phyloP scores from a whole-genome alignment of 2,329 filamentous ascomycete species.

The Drechslerella dactyloides region DNA sequence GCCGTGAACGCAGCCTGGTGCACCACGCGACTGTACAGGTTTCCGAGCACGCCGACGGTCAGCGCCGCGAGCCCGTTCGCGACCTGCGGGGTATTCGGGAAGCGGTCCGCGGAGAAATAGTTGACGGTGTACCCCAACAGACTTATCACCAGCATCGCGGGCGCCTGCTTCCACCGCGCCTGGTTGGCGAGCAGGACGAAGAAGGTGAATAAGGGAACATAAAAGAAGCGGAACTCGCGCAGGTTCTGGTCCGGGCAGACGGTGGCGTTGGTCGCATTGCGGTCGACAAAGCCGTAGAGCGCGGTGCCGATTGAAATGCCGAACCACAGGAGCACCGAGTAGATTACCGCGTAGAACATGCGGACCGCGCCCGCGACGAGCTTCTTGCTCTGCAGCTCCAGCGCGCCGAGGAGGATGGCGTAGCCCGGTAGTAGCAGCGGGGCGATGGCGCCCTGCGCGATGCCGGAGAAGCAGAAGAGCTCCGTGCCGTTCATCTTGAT shows the following conservation, averaged over 20 bases:
- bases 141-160: slow-evolving; percentile 76
- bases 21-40: slow-evolving; percentile 75
- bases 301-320: slow-evolving; percentile 73
- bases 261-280: slow-evolving; percentile 62
- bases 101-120: slow-evolving; percentile 72
- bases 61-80: slow-evolving; percentile 79
- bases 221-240: slow-evolving; percentile 69
- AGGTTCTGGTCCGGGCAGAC: slow-evolving; percentile 62
- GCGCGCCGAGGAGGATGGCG: slow-evolving; percentile 64
- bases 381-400: slow-evolving; percentile 73
- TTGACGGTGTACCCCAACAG: slow-evolving; percentile 77
- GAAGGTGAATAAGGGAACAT: slow-evolving; percentile 73
- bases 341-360: slow-evolving; percentile 77
- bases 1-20: slow-evolving; percentile 83
- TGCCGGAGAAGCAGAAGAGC: slow-evolving; percentile 73
- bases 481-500: slow-evolving; percentile 63
- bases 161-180: slow-evolving; percentile 78
- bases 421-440: slow-evolving; percentile 73
- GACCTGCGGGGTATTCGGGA: slow-evolving; percentile 74
- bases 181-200: slow-evolving; percentile 66
- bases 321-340: slow-evolving; percentile 74
- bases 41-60: slow-evolving; percentile 76
- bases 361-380: slow-evolving; percentile 74
- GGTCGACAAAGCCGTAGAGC: slow-evolving; percentile 69
- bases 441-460: slow-evolving; percentile 74